These are phyloP conservation scores for Ephemerocybe angulata DNA, from an alignment of 768 basidiomycete genomes.

Conservation along the genomic window DNA sequence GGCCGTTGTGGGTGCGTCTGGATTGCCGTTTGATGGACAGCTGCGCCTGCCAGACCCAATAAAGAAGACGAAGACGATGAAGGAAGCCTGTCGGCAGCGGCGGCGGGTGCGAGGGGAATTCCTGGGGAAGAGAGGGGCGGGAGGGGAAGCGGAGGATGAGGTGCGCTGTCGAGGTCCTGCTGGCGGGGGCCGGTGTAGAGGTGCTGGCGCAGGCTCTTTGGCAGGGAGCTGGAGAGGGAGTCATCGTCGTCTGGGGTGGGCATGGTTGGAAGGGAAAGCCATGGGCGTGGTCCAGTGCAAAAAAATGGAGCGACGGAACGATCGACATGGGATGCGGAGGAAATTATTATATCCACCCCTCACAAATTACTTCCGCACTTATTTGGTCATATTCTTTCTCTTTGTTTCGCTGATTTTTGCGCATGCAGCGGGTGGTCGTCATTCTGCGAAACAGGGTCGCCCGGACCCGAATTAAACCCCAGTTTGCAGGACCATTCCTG, in stretches of 20 bases:
- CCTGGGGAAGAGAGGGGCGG: conserved; percentile 6
- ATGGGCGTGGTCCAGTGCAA: conserved; percentile 11
- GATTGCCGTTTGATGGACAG: conserved; percentile 10
- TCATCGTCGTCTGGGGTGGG: conserved; percentile 16
- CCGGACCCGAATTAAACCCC: no score
- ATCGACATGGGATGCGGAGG: conserved; percentile 35
- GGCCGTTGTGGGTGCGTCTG: conserved; percentile 23
- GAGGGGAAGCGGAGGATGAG: conserved; percentile 23
- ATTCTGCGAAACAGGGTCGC: no score
- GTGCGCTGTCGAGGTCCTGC: conserved; percentile 22
- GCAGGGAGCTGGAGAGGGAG: conserved; percentile 41
- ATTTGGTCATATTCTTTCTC: neutral
- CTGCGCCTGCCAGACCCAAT: conserved; percentile 12
- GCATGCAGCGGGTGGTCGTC: no score
- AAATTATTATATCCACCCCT: conserved; percentile 23
- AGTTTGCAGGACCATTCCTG: no score
- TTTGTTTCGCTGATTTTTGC: no score
- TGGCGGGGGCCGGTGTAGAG: conserved; percentile 39
- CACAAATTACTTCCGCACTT: conserved; percentile 35
- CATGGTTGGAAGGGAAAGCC: conserved; percentile 15
- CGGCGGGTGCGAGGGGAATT: neutral
- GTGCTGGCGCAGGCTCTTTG: conserved; percentile 47
- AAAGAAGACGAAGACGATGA: conserved; percentile 9
- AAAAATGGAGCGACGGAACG: conserved; percentile 24
- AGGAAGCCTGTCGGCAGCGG: neutral